A percentile compares a stretch with the other conserved stretches of the same genome.
Conservation (phyloP, 495 filamentous ascomycete genomes). For the Baudoinia panamericana region DNA sequence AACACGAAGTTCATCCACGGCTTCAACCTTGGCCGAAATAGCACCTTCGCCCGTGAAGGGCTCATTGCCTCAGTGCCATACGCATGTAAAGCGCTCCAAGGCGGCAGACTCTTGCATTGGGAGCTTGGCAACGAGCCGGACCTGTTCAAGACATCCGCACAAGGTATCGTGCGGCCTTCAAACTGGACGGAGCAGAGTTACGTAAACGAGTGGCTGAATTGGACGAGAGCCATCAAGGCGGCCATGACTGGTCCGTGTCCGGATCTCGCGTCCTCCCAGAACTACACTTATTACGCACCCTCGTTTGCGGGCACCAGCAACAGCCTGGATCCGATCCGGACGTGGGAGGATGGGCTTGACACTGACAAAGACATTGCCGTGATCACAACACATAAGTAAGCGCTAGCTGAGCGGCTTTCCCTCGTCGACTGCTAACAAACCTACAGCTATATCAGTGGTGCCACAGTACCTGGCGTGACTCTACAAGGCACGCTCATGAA, state of each 20-base stretch:
- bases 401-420: too few relatives aligned
- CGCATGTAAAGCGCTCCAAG: constrained; percentile 45
- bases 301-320: constrained; percentile 46
- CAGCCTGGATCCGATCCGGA: constrained; percentile 37
- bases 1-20: constrained; percentile 47
- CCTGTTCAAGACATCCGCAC: constrained; percentile 42
- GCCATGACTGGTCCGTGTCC: constrained; percentile 41
- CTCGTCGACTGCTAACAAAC: not conserved
- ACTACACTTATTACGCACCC: constrained; percentile 45
- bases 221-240: constrained; percentile 37
- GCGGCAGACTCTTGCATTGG: constrained; percentile 42
- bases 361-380: constrained; percentile 37
- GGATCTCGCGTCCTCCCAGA: constrained; percentile 31
- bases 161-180: constrained; percentile 39
- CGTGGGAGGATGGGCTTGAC: constrained; percentile 43
- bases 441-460: constrained; percentile 52
- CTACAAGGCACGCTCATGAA: constrained; percentile 54
- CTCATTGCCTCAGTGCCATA: constrained; percentile 42
- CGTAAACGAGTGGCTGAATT: constrained; percentile 49
- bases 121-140: constrained; percentile 60
- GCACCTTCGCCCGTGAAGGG: constrained; percentile 37
- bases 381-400: constrained; percentile 54
- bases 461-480: constrained; percentile 48
- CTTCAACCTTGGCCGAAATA: constrained; percentile 50
- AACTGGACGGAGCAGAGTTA: constrained; percentile 46